Conservation (phyloP, 1,284 basidiomycete species). For the Thecaphora frezii region DNA sequence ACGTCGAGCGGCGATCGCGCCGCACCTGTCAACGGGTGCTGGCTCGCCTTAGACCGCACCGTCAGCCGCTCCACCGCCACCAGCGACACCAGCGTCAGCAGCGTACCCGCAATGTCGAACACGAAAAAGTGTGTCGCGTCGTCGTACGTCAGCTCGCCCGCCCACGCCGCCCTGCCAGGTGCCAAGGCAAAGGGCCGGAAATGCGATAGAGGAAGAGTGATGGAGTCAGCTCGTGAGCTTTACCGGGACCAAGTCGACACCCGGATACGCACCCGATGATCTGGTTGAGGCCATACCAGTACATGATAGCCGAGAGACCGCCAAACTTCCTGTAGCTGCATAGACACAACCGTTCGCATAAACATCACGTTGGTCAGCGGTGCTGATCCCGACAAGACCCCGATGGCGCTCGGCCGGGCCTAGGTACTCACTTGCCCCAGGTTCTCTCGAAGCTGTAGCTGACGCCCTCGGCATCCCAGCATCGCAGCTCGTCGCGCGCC, state of each 20-base stretch:
- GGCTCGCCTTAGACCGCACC: slow-evolving; percentile 16
- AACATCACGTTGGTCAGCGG: too few species aligned
- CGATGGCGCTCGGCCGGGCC: too few species aligned
- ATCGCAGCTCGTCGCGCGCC: slow-evolving; percentile 20
- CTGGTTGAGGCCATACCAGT: slow-evolving; percentile 43
- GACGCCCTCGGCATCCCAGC: slow-evolving; percentile 34
- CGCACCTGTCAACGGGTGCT: slow-evolving; percentile 26
- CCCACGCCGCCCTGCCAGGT: slow-evolving; percentile 6
- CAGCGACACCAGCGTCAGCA: slow-evolving; percentile 11
- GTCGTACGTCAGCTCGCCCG: slow-evolving; percentile 15
- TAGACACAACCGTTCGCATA: neutral
- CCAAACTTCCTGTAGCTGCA: slow-evolving; percentile 34
- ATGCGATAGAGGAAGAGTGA: too few species aligned
- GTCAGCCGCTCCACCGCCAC: slow-evolving; percentile 26
- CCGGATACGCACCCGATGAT: slow-evolving; percentile 8
- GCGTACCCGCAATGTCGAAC: slow-evolving; percentile 22
- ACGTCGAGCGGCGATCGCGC: slow-evolving; percentile 22
- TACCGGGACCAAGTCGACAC: too few species aligned
- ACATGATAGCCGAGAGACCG: slow-evolving; percentile 25
- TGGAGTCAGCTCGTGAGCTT: too few species aligned
- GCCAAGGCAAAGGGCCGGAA: too few species aligned
- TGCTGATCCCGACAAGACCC: too few species aligned
- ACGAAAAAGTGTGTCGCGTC: slow-evolving; percentile 30
- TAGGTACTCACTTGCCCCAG: slow-evolving; percentile 23
- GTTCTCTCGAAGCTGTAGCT: slow-evolving; percentile 41